Conservation (phyloP, 129 eudicot species). For the Pittosporum tobira region DNA sequence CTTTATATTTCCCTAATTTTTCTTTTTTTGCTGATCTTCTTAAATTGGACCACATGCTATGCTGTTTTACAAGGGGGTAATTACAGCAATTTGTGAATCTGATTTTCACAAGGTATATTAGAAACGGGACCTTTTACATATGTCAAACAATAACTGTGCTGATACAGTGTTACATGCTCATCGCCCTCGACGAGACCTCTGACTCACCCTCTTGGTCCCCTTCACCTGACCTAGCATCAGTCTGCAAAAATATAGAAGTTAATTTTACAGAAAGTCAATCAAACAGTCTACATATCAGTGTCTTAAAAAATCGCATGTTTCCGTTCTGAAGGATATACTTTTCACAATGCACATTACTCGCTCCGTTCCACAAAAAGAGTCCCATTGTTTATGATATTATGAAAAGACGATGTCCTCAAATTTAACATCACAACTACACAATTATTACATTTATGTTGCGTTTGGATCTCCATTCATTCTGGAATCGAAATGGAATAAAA, state of each 20-base stretch:
- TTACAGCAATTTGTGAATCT: conserved; percentile 24
- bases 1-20: conserved; percentile 7
- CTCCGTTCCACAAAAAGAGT: too few species aligned
- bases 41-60: conserved; percentile 23
- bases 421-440: too few species aligned
- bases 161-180: conserved; percentile 51
- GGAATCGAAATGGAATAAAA: too few species aligned
- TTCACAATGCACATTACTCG: too few species aligned
- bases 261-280: not conserved
- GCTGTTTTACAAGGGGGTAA: conserved; percentile 26
- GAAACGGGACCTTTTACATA: conserved; percentile 15
- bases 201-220: conserved; percentile 39
- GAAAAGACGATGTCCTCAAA: too few species aligned
- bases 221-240: conserved; percentile 20
- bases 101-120: conserved; percentile 19
- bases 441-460: too few species aligned
- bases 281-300: not conserved
- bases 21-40: conserved; percentile 18
- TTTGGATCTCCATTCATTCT: too few species aligned
- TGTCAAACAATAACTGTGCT: conserved; percentile 12
- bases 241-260: conserved; percentile 25
- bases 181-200: conserved; percentile 58
- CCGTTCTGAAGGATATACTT: too few species aligned
- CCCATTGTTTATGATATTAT: too few species aligned
- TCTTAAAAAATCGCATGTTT: not conserved